Evolutionary conservation across 2,329 filamentous ascomycete species (phyloP), one percentile per base, ranked within the genome.

Genomic region (Escovopsis sp.): DNA sequence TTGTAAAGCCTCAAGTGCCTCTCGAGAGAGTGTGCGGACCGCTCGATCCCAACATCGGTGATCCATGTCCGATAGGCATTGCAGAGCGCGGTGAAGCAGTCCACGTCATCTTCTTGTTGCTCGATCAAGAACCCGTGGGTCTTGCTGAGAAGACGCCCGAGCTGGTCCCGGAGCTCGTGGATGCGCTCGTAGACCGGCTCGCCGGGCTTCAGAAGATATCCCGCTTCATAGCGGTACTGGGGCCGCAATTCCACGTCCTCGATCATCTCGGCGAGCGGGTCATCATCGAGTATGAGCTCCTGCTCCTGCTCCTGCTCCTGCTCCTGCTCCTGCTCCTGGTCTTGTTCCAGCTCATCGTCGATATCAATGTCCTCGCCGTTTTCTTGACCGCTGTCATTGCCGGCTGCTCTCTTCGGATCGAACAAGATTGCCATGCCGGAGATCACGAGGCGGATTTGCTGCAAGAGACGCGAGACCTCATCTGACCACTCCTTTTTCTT

Each of bases 401-500:
- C 59, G 18, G 82, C 80, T 4, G 80, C 79, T 15, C 79, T 75
- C 52, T 77, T 74, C 1, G 86, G 80, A 55, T 95, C 86, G 56
- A 98, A 96, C 10, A 98, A 69, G 1, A 84, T 80, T 7, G 89
- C 88, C 45, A 94, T 80, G 42, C 91, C 91, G 3, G 89, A 93
- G 26, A 94, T 77, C 37, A 94, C 77, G n/a, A 98, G 71, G 28
- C 89, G 75, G 12, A 98, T 69, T 41, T 95, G 80, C 11, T 89
- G 85, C 44, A 98, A 72, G 50, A 94, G 86, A 43, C 91, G 72
- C 2, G 87, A 89, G 26, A 96, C 82, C 59, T 98, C 93, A 58
- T 98, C 91, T 0, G 89, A 95, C 91, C 91, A 98, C 54, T 95
- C 89, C 62, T 96, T 98, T 52, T 94, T 93, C 59, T 89, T 94